Percentiles rank a stretch among this genome's conserved stretches.
These are phyloP conservation scores for Cercophora sp. DNA, from an alignment of 495 filamentous ascomycete species.

Conservation along the genomic window DNA sequence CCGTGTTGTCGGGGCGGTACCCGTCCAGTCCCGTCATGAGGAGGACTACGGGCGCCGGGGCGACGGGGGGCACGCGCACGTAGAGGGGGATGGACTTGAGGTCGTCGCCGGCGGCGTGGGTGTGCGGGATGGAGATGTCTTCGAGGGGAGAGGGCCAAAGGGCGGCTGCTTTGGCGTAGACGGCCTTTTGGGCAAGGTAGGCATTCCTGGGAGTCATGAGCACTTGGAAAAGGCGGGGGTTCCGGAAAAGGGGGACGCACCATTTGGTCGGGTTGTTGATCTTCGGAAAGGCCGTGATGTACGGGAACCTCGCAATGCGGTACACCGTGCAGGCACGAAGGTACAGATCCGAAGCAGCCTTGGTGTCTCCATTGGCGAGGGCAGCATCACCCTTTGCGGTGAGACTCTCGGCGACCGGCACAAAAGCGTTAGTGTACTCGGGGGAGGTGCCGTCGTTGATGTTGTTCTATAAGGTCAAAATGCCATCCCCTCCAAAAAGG, in stretches of 20 bases:
- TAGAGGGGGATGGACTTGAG: conserved; percentile 61
- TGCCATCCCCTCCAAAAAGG: not conserved
- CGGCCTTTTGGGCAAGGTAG: conserved; percentile 64
- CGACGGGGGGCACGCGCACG: conserved; percentile 51
- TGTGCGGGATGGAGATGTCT: conserved; percentile 61
- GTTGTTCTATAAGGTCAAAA: conserved; percentile 45
- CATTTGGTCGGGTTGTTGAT: conserved; percentile 15
- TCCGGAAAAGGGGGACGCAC: too few relatives aligned
- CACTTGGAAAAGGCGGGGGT: conserved; percentile 40
- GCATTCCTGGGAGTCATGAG: conserved; percentile 50
- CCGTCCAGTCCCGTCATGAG: conserved; percentile 76
- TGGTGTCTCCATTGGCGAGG: conserved; percentile 38
- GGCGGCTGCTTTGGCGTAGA: conserved; percentile 56
- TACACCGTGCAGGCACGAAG: conserved; percentile 67
- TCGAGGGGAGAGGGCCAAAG: conserved; percentile 52
- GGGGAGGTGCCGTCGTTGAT: conserved; percentile 62
- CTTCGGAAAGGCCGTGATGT: conserved; percentile 41
- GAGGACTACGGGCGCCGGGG: conserved; percentile 56
- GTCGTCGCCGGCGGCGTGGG: conserved; percentile 39
- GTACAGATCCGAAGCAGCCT: conserved; percentile 58
- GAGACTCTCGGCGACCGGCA: conserved; percentile 54
- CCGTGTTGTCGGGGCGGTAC: conserved; percentile 74
- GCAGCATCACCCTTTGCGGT: conserved; percentile 46
- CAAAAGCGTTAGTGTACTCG: conserved; percentile 60
- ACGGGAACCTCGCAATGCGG: conserved; percentile 72